phyloP scores from a whole-genome alignment of 176 grass and related monocot species.

The Olyra latifolia region DNA sequence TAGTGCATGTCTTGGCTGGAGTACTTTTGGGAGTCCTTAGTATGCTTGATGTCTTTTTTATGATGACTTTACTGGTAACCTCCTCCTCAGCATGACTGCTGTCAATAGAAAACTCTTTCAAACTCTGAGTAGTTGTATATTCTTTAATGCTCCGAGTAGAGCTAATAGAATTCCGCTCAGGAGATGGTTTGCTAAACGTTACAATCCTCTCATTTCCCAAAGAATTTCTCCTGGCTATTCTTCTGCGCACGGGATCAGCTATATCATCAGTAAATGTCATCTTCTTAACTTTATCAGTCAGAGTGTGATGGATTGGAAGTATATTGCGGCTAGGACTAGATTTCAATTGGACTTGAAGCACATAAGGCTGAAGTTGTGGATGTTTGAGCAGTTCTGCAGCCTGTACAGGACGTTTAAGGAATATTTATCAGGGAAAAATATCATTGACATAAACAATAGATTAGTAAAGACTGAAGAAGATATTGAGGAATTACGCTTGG shows the following conservation, averaged over 20 bases:
- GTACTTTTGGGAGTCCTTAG: slow-evolving; percentile 60
- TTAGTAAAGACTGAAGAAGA: not conserved
- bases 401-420: slow-evolving; percentile 42
- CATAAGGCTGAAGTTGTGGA: slow-evolving; percentile 81
- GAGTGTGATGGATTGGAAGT: slow-evolving; percentile 42
- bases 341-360: slow-evolving; percentile 94
- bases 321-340: slow-evolving; percentile 56
- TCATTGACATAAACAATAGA: slow-evolving; percentile 8
- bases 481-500: slow-evolving; percentile 67
- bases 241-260: slow-evolving; percentile 53
- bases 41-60: slow-evolving; percentile 51
- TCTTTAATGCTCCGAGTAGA: slow-evolving; percentile 70
- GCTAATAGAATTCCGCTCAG: slow-evolving; percentile 56
- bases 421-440: slow-evolving; percentile 21
- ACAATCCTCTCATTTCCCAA: slow-evolving; percentile 67
- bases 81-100: slow-evolving; percentile 62
- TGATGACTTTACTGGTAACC: slow-evolving; percentile 58
- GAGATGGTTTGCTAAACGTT: slow-evolving; percentile 56
- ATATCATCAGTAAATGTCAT: slow-evolving; percentile 60
- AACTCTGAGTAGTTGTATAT: slow-evolving; percentile 51
- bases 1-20: slow-evolving; percentile 53
- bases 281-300: slow-evolving; percentile 69
- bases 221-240: slow-evolving; percentile 56
- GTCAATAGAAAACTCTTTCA: slow-evolving; percentile 59
- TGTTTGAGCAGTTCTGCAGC: slow-evolving; percentile 87